Evolutionary conservation across 805 yeast genomes (phyloP).

Genomic region (Alloascoidea africana): DNA sequence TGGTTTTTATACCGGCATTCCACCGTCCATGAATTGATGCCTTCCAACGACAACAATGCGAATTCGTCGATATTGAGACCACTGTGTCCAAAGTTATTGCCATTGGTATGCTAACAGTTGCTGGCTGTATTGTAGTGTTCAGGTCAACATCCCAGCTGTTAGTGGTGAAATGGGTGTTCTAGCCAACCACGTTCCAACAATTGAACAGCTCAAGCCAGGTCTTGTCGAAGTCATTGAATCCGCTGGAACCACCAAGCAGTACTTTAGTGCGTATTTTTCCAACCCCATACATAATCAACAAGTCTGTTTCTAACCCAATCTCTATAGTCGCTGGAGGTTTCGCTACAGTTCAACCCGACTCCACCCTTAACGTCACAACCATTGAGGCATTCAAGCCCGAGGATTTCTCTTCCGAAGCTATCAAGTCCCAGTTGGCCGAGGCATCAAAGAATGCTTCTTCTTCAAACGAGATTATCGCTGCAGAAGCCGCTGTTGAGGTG

Average conservation of each 20-base stretch:
- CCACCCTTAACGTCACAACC: slow-evolving; percentile 79
- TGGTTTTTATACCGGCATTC: no score
- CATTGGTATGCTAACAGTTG: background rate
- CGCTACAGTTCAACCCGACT: slow-evolving; percentile 92
- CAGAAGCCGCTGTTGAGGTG: slow-evolving; percentile 89
- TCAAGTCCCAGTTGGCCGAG: slow-evolving; percentile 72
- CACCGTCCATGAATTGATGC: no score
- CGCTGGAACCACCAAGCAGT: slow-evolving; percentile 58
- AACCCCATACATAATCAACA: background rate
- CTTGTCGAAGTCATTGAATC: slow-evolving; percentile 81
- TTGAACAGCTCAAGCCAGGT: slow-evolving; percentile 95
- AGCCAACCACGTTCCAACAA: slow-evolving; percentile 95
- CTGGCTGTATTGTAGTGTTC: slow-evolving; percentile 26
- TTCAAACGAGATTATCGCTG: slow-evolving; percentile 70
- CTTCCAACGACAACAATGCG: no score
- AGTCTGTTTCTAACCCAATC: background rate
- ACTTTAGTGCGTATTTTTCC: slow-evolving; percentile 26
- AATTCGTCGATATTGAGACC: no score
- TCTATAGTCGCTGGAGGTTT: slow-evolving; percentile 75
- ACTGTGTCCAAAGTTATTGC: no score
- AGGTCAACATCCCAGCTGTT: slow-evolving; percentile 91
- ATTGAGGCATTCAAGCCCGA: slow-evolving; percentile 92
- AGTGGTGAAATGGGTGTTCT: slow-evolving; percentile 94
- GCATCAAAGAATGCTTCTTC: slow-evolving; percentile 88
- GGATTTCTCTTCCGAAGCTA: slow-evolving; percentile 65